Base-by-base conservation (phyloP, 2,329 filamentous ascomycete species). In the Neoscytalidium dimidiatum region DNA sequence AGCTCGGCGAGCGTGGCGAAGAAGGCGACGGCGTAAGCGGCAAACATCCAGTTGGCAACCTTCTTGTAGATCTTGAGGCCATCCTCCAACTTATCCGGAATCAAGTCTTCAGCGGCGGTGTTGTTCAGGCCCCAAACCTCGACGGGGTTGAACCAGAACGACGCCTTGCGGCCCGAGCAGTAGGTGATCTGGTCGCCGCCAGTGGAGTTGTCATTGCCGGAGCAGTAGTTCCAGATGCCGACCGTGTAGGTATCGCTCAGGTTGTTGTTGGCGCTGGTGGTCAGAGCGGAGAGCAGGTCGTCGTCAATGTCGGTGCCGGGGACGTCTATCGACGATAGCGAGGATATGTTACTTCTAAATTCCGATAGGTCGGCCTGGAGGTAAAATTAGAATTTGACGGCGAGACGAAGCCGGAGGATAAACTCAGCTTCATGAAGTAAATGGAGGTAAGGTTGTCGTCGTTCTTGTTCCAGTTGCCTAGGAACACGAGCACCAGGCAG, bases 181-280 rank as follows among this genome's bases (percentile, higher is more conserved):
- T 84, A 79, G 48, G 78, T 79, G 69, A 85, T 77, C 17, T 78
- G 77, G 69, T 82, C 83, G 31, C 69, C 67, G 64, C 75, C 73
- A 56, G 75, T 81, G 71, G 83, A 82, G 69, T 85, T 84, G 28
- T 82, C 77, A 58, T 84, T 79, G 62, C 85, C 87, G 65, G 83
- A 81, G 85, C 95, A 98, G 85, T 93, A 97, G 75, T 90, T 91
- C 91, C 92, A 96, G 41, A 98, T 84, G 74, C 86, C 87, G 74
- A 98, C 84, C 67, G 91, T 86, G 85, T 97, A 98, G 73, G 88
- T 84, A 74, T 94, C 88, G 72, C 85, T 86, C 66, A 97, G 85
- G 63, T 85, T 69, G 62, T 72, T 72, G 4, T 74, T 70, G 38
- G 77, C 71, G 46, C 75, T 73, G 58, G 74, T 71, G 11, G 78